Percentiles rank a stretch among this genome's conserved stretches.
phyloP scores from a whole-genome alignment of 345 rosid species.

The Rhodamnia argentea region DNA sequence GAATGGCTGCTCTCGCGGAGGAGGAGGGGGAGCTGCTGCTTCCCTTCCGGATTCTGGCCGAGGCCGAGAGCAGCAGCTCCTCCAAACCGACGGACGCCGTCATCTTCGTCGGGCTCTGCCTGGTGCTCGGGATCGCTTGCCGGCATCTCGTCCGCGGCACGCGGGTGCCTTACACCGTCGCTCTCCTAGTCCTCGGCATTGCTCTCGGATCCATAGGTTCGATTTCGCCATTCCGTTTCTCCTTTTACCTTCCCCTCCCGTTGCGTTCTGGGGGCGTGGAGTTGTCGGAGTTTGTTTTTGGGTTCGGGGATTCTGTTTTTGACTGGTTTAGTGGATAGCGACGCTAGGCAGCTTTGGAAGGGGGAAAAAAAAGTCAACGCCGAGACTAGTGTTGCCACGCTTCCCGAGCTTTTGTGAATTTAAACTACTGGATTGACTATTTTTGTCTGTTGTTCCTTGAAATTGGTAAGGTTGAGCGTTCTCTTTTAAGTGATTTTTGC shows the following conservation, averaged over 20 bases:
- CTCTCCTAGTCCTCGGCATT: slow-evolving; percentile 80
- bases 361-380: not conserved
- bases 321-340: not conserved
- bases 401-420: not conserved
- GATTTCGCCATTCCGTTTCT: not conserved
- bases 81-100: slow-evolving; percentile 61
- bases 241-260: not conserved
- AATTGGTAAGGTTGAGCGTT: not conserved
- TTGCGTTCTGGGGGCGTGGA: not conserved
- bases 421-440: not conserved
- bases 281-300: not conserved
- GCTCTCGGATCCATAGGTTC: slow-evolving; percentile 80
- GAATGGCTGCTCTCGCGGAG: not conserved
- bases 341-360: not conserved
- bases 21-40: not conserved
- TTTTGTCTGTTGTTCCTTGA: not conserved
- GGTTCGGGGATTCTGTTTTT: not conserved
- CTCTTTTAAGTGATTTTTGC: not conserved
- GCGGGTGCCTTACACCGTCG: slow-evolving; percentile 89
- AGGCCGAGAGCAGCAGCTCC: not conserved
- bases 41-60: not conserved
- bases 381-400: not conserved
- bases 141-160: slow-evolving; percentile 80
- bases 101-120: slow-evolving; percentile 61
- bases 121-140: slow-evolving; percentile 71